These are phyloP conservation scores for Camellia granthamiana DNA, from an alignment of 148 eudicot species.

Conservation along the genomic window DNA sequence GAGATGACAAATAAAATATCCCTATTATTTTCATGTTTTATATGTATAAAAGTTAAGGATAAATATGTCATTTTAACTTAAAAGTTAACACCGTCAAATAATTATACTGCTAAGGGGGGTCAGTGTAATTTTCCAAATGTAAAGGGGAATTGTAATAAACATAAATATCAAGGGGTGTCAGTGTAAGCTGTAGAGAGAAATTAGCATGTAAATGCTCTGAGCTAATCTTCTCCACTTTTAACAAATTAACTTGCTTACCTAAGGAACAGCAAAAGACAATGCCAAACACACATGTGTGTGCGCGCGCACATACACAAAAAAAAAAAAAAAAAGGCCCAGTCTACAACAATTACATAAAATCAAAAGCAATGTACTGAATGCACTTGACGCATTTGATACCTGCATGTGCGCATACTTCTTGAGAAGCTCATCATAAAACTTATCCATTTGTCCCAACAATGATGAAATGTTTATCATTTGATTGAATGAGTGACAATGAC, in stretches of 20 bases:
- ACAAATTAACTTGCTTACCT: background rate
- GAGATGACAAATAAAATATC: too few species aligned
- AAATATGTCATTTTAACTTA: too few species aligned
- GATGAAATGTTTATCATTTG: background rate
- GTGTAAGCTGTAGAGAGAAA: background rate
- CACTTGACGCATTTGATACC: constrained; percentile 37
- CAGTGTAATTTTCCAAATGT: too few species aligned
- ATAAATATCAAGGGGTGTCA: too few species aligned
- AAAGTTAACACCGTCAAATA: too few species aligned
- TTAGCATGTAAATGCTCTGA: background rate
- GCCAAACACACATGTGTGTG: too few species aligned
- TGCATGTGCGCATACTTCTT: constrained; percentile 99
- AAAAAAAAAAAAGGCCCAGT: too few species aligned
- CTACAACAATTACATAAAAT: background rate
- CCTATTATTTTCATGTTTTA: too few species aligned
- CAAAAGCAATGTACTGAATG: background rate
- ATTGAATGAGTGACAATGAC: background rate
- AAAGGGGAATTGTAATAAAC: too few species aligned
- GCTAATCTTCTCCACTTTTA: background rate
- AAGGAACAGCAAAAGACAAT: background rate
- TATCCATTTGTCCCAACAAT: constrained; percentile 72
- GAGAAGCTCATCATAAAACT: constrained; percentile 80
- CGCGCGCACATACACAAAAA: too few species aligned
- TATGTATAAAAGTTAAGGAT: too few species aligned
- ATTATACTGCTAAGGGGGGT: too few species aligned